Percentiles rank a stretch among this genome's conserved stretches.
Evolutionary conservation across 2,329 filamentous ascomycete genomes (phyloP).

Genomic region (Fusarium sp.): DNA sequence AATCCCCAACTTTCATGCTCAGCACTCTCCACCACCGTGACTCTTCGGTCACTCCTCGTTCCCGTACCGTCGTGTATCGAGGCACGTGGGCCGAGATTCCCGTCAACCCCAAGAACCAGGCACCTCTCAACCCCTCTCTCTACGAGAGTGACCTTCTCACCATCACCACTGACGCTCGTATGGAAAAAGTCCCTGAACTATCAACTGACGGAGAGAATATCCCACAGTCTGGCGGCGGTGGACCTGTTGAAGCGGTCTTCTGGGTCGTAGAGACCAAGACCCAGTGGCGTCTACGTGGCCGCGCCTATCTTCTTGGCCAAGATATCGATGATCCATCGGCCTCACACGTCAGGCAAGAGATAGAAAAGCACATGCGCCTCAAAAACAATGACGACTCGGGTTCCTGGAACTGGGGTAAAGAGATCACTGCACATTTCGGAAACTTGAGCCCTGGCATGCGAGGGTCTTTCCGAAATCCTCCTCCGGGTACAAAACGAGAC

Average conservation of each 20-base stretch:
- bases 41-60: slow-evolving; percentile 61
- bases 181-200: slow-evolving; percentile 83
- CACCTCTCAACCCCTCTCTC: slow-evolving; percentile 71
- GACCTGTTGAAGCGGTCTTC: slow-evolving; percentile 82
- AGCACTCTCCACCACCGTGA: slow-evolving; percentile 57
- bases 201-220: slow-evolving; percentile 53
- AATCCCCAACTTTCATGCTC: slow-evolving; percentile 60
- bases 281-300: slow-evolving; percentile 87
- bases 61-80: slow-evolving; percentile 83
- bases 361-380: slow-evolving; percentile 70
- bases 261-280: slow-evolving; percentile 77
- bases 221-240: slow-evolving; percentile 66
- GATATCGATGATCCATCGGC: slow-evolving; percentile 64
- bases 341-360: slow-evolving; percentile 64
- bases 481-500: slow-evolving; percentile 70
- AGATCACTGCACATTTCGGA: slow-evolving; percentile 88
- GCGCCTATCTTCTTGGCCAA: slow-evolving; percentile 76
- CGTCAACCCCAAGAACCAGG: slow-evolving; percentile 75
- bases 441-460: slow-evolving; percentile 85
- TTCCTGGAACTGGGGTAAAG: slow-evolving; percentile 80
- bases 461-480: slow-evolving; percentile 77
- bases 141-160: slow-evolving; percentile 82
- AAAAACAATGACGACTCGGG: slow-evolving; percentile 45
- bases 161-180: slow-evolving; percentile 88
- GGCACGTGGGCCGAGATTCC: slow-evolving; percentile 83